Evolutionary conservation across 2,329 filamentous ascomycete genomes (phyloP).

Genomic region (Neofusicoccum laricinum): DNA sequence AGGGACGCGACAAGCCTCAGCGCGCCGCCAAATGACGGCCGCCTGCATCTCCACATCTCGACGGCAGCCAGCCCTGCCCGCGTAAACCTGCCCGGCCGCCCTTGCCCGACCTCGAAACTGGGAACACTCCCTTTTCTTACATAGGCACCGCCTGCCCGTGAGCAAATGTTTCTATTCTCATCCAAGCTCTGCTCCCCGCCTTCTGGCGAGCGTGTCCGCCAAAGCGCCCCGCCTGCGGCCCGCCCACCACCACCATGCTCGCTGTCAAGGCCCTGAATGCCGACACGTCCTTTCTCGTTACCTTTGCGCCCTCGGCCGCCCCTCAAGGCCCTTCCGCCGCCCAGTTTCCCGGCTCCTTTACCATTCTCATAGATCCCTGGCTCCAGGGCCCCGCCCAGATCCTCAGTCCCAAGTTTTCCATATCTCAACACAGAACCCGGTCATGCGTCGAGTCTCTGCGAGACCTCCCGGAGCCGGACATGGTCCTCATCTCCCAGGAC

Average conservation of each 20-base stretch:
- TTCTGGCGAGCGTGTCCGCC: background rate
- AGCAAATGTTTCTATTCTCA: slow-evolving; percentile 2
- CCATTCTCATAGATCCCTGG: slow-evolving; percentile 71
- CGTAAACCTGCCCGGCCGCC: slow-evolving; percentile 8
- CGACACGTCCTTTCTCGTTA: slow-evolving; percentile 64
- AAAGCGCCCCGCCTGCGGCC: background rate
- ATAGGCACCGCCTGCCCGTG: background rate
- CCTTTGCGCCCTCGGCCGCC: slow-evolving; percentile 56
- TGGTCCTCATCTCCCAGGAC: slow-evolving; percentile 59
- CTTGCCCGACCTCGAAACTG: background rate
- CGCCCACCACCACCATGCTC: slow-evolving; percentile 54
- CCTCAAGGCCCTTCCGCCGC: slow-evolving; percentile 35
- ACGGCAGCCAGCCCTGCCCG: slow-evolving; percentile 4
- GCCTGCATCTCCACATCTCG: slow-evolving; percentile 12
- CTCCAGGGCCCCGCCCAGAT: slow-evolving; percentile 60
- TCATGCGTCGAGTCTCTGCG: slow-evolving; percentile 58
- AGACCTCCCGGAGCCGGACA: slow-evolving; percentile 52
- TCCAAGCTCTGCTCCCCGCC: background rate
- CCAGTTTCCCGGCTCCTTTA: slow-evolving; percentile 54
- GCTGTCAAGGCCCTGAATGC: slow-evolving; percentile 63
- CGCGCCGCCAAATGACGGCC: background rate
- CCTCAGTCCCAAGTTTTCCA: slow-evolving; percentile 60
- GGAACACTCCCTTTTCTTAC: slow-evolving; percentile 9
- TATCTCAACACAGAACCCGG: slow-evolving; percentile 53
- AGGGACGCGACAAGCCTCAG: background rate